These are phyloP conservation scores for Verticillium klebahnii DNA, from an alignment of 2,329 filamentous ascomycete species.

Conservation along the genomic window DNA sequence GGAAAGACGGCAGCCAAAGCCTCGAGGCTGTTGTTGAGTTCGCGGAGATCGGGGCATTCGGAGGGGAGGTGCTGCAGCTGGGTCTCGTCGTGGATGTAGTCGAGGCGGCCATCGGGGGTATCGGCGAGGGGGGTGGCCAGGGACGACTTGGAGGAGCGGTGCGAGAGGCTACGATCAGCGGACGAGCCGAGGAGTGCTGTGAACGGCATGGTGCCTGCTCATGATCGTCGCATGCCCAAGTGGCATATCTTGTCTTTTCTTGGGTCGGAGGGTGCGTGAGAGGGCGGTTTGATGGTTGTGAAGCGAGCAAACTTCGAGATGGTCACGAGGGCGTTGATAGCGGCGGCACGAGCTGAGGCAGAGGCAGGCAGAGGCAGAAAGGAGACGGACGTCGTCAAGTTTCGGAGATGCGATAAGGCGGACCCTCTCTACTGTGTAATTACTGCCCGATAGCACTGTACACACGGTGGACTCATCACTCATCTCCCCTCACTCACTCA, in stretches of 20 bases:
- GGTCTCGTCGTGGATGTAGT: slow-evolving; percentile 52
- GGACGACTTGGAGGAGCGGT: neutral
- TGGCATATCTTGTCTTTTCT: neutral
- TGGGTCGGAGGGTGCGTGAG: neutral
- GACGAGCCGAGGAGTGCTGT: slow-evolving; percentile 14
- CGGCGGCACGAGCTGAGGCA: too few relatives aligned
- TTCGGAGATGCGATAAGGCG: too few relatives aligned
- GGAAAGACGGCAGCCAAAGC: slow-evolving; percentile 71
- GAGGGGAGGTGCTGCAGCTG: slow-evolving; percentile 43
- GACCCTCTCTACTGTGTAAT: too few relatives aligned
- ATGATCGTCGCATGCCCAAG: slow-evolving; percentile 8
- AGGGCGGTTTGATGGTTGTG: neutral
- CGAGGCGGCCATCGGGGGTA: slow-evolving; percentile 20
- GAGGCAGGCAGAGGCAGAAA: too few relatives aligned
- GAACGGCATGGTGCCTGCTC: slow-evolving; percentile 12
- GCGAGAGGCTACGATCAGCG: slow-evolving; percentile 5
- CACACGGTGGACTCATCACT: too few relatives aligned
- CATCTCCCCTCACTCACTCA: too few relatives aligned
- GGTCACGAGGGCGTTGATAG: neutral
- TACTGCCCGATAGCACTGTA: too few relatives aligned
- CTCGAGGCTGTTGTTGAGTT: slow-evolving; percentile 66
- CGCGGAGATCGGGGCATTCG: slow-evolving; percentile 58
- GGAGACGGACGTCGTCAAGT: too few relatives aligned
- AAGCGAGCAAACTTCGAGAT: neutral
- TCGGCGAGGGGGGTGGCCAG: slow-evolving; percentile 21